These are phyloP conservation scores for Suhomyces choctaworum DNA, from an alignment of 1,139 yeast species.

Conservation along the genomic window DNA sequence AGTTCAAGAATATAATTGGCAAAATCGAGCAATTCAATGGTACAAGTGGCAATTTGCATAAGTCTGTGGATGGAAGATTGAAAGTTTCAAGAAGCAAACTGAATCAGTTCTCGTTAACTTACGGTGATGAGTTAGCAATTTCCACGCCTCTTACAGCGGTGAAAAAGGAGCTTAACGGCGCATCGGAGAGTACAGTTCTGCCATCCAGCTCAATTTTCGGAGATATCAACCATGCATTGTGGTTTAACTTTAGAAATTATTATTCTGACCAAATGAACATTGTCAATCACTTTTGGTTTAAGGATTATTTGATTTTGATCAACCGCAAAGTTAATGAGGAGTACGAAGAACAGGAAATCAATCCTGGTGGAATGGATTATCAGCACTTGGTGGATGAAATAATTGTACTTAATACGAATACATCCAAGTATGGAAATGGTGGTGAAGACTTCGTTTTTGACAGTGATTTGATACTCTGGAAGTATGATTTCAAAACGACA, in stretches of 20 bases:
- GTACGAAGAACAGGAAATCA: slow-evolving; percentile 16
- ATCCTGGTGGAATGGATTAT: slow-evolving; percentile 33
- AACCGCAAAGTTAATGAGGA: slow-evolving; percentile 30
- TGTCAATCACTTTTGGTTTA: slow-evolving; percentile 38
- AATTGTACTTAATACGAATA: slow-evolving; percentile 35
- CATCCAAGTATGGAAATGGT: slow-evolving; percentile 38
- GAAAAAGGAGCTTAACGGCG: neutral
- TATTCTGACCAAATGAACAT: slow-evolving; percentile 38
- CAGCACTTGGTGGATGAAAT: slow-evolving; percentile 39
- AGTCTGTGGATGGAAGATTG: slow-evolving; percentile 22
- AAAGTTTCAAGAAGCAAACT: slow-evolving; percentile 25
- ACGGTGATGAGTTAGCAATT: slow-evolving; percentile 24
- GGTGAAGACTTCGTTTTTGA: slow-evolving; percentile 35
- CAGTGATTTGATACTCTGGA: slow-evolving; percentile 44
- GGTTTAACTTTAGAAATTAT: slow-evolving; percentile 43
- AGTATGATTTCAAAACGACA: slow-evolving; percentile 35
- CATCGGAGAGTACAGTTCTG: neutral
- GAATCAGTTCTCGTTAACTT: slow-evolving; percentile 28
- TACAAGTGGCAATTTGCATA: slow-evolving; percentile 14
- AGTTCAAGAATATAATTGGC: slow-evolving; percentile 29
- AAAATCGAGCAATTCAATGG: slow-evolving; percentile 25
- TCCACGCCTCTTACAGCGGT: slow-evolving; percentile 36
- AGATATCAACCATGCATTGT: slow-evolving; percentile 36
- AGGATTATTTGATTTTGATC: slow-evolving; percentile 35
- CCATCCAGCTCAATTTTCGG: slow-evolving; percentile 19